A percentile compares a stretch with the other conserved stretches of the same genome.
These are phyloP conservation scores for Jatropha curcas DNA, from an alignment of 345 rosid species.

Conservation along the genomic window DNA sequence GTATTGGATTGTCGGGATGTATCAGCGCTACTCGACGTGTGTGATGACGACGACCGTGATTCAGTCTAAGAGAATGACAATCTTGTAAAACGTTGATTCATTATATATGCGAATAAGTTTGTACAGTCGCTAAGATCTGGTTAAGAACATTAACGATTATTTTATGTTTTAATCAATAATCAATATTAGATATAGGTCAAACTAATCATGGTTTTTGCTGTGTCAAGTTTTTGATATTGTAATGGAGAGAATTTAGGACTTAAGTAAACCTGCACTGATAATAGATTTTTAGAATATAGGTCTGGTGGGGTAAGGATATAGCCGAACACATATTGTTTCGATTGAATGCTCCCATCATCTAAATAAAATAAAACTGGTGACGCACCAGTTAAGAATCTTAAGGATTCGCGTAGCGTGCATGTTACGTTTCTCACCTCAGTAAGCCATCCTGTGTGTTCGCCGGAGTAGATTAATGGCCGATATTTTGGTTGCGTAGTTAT, in stretches of 20 bases:
- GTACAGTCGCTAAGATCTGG: no score
- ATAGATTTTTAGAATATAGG: conserved; percentile 9
- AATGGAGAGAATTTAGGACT: conserved; percentile 20
- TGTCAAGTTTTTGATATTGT: conserved; percentile 24
- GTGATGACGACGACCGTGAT: no score
- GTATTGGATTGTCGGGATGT: no score
- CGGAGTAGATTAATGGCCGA: conserved; percentile 23
- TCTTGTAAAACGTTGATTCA: no score
- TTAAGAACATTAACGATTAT: no score
- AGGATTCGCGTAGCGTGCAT: conserved; percentile 12
- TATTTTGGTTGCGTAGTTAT: not conserved
- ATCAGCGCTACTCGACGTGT: no score
- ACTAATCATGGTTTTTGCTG: conserved; percentile 30
- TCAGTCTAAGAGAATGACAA: no score
- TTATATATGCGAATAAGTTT: no score
- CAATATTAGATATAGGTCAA: conserved; percentile 22
- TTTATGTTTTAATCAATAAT: not conserved
- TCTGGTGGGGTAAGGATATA: conserved; percentile 42
- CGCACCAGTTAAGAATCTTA: conserved; percentile 21
- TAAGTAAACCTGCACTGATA: conserved; percentile 3
- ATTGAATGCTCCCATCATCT: conserved; percentile 21
- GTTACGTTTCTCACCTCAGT: no score
- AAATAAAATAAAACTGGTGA: conserved; percentile 3
- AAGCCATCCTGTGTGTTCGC: not conserved
- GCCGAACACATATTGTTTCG: conserved; percentile 41